Conservation (phyloP, 306 rosid genomes). For the Cotoneaster glaucophyllus region DNA sequence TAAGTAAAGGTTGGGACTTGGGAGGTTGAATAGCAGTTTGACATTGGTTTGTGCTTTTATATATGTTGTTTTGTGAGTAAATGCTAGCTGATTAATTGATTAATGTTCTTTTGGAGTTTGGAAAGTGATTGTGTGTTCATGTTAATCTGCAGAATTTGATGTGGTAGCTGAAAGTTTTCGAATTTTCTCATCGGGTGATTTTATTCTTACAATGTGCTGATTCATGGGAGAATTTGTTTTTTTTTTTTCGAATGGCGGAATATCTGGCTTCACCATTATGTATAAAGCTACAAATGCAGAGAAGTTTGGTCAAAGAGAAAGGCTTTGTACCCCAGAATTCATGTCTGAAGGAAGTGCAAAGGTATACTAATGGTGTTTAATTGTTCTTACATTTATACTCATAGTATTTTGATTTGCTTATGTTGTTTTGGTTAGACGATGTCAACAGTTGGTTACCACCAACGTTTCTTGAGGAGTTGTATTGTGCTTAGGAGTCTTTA, state of each 20-base stretch:
- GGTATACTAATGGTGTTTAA: constrained; percentile 29
- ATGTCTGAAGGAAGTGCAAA: constrained; percentile 21
- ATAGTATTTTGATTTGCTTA: not conserved
- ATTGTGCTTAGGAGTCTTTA: too few species aligned
- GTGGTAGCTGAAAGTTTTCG: constrained; percentile 10
- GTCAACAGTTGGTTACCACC: too few species aligned
- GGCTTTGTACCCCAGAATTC: constrained; percentile 16
- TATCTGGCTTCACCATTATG: constrained; percentile 48
- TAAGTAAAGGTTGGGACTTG: not conserved
- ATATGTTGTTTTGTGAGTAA: not conserved
- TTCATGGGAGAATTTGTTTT: not conserved
- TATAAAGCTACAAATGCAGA: constrained; percentile 42
- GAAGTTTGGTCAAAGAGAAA: constrained; percentile 19
- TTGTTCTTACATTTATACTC: constrained; percentile 1
- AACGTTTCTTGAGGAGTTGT: too few species aligned
- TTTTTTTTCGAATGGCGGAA: constrained; percentile 50
- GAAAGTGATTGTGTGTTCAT: not conserved
- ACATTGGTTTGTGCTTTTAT: not conserved
- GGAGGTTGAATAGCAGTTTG: not conserved
- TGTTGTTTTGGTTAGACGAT: not conserved
- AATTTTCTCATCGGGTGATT: constrained; percentile 11
- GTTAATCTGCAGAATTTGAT: constrained; percentile 9
- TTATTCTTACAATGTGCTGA: constrained; percentile 41
- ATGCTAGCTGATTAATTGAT: not conserved
- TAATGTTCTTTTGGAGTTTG: not conserved